Evolutionary conservation across 2,329 filamentous ascomycete species (phyloP).

Genomic region (Rhynchosporium graminicola): DNA sequence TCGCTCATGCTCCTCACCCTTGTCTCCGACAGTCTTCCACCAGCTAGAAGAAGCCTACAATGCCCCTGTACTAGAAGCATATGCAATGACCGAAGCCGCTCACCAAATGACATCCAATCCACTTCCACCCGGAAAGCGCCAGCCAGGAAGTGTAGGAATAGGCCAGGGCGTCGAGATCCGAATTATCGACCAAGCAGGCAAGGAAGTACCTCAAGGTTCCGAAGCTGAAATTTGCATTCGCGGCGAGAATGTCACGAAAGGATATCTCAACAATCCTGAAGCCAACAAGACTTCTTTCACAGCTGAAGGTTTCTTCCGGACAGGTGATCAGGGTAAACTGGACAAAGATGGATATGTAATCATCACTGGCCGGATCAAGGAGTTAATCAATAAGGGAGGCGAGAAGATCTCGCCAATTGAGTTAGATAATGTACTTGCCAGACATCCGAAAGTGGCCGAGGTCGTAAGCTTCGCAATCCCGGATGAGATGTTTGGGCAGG

Average conservation of each 20-base stretch:
- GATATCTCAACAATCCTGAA: conserved; percentile 79
- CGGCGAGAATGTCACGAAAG: conserved; percentile 80
- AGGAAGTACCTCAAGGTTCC: conserved; percentile 65
- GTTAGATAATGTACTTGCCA: conserved; percentile 78
- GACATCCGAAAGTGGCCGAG: conserved; percentile 71
- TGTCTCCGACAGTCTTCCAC: conserved; percentile 79
- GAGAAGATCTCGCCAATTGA: conserved; percentile 91
- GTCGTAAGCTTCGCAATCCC: conserved; percentile 82
- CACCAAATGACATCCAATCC: conserved; percentile 83
- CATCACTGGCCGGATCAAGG: conserved; percentile 91
- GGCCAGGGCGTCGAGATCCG: conserved; percentile 81
- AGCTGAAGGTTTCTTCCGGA: conserved; percentile 78
- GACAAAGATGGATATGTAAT: conserved; percentile 80
- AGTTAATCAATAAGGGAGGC: conserved; percentile 87
- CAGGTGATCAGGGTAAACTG: conserved; percentile 81
- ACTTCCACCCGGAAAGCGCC: conserved; percentile 68
- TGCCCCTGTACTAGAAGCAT: conserved; percentile 84
- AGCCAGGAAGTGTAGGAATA: conserved; percentile 79
- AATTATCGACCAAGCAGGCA: conserved; percentile 71
- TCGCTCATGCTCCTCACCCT: conserved; percentile 80
- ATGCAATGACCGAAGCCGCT: conserved; percentile 89
- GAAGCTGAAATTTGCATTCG: conserved; percentile 83
- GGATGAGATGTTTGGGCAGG: conserved; percentile 81
- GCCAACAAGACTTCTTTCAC: conserved; percentile 78
- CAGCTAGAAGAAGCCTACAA: conserved; percentile 74